These are phyloP conservation scores for Castanea crenata DNA, from an alignment of 306 rosid genomes.

Conservation along the genomic window DNA sequence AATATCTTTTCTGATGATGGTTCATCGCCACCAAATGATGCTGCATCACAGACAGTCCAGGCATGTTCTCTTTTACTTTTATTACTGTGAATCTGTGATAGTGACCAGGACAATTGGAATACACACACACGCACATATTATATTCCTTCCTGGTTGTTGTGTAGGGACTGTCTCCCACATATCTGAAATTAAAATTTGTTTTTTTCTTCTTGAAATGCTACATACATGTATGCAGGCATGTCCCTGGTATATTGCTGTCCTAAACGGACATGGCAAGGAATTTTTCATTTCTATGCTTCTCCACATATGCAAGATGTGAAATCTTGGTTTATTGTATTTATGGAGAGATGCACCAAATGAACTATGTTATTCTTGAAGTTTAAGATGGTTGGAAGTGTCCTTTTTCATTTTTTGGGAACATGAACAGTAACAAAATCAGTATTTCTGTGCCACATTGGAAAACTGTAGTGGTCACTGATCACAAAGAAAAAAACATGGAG, in stretches of 20 bases:
- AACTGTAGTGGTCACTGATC: conserved; percentile 4
- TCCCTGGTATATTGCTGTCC: too few species aligned
- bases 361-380: conserved; percentile 8
- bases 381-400: not conserved
- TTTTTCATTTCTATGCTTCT: too few species aligned
- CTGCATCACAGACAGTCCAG: conserved; percentile 66
- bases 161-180: too few species aligned
- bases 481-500: not conserved
- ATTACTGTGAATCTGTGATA: not conserved
- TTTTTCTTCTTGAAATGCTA: too few species aligned
- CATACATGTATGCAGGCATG: too few species aligned
- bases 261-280: too few species aligned
- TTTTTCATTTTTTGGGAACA: not conserved
- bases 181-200: too few species aligned
- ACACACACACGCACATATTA: too few species aligned
- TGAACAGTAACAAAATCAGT: not conserved
- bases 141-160: too few species aligned
- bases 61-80: conserved; percentile 29
- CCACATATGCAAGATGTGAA: not conserved
- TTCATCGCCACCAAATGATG: conserved; percentile 48
- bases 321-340: not conserved
- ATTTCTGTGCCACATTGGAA: conserved; percentile 1
- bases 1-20: conserved; percentile 90
- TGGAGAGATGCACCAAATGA: not conserved
- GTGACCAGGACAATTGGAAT: too few species aligned